These are phyloP conservation scores for Suhomyces xylopsoci DNA, from an alignment of 805 yeast species.

Conservation along the genomic window DNA sequence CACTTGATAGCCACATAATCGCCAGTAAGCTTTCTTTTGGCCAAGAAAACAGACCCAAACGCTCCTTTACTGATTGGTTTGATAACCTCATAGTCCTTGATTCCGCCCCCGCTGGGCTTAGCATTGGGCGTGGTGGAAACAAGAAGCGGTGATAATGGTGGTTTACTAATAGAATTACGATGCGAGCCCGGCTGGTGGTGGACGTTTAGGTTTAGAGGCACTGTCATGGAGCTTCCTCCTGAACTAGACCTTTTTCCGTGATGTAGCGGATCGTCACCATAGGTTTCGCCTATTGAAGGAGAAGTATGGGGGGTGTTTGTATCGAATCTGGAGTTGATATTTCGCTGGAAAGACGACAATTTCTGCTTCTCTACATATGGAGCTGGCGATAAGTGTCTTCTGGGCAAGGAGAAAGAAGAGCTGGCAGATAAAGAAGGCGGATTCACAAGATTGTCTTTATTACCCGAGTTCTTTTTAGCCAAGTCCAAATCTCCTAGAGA, in stretches of 20 bases:
- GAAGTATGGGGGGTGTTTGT: constrained; percentile 10
- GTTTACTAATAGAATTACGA: constrained; percentile 29
- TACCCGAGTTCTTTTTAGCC: constrained; percentile 18
- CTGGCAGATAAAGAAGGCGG: constrained; percentile 10
- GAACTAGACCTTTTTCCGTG: constrained; percentile 19
- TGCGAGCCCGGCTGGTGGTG: not conserved
- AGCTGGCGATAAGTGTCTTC: constrained; percentile 56
- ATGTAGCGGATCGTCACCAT: constrained; percentile 8
- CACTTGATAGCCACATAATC: constrained; percentile 95
- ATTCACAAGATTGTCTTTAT: not conserved
- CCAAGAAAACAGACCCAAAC: constrained; percentile 90
- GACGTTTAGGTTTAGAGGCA: not conserved
- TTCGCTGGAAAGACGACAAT: constrained; percentile 60
- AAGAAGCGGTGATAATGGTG: constrained; percentile 78
- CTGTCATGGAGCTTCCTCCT: constrained; percentile 10
- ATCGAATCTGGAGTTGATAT: constrained; percentile 21
- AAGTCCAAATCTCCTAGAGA: constrained; percentile 29
- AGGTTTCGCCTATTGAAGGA: constrained; percentile 11
- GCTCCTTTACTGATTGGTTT: constrained; percentile 97
- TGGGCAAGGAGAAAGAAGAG: constrained; percentile 46
- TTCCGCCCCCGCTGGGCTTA: constrained; percentile 61
- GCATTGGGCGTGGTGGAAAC: constrained; percentile 58
- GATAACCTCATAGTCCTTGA: constrained; percentile 82
- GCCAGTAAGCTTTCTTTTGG: constrained; percentile 80
- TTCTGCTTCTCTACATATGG: constrained; percentile 47